Percentiles rank a stretch among this genome's conserved stretches.
These are phyloP conservation scores for Globisporangium megalacanthum DNA, from an alignment of 352 stramenopile genomes.

Conservation along the genomic window DNA sequence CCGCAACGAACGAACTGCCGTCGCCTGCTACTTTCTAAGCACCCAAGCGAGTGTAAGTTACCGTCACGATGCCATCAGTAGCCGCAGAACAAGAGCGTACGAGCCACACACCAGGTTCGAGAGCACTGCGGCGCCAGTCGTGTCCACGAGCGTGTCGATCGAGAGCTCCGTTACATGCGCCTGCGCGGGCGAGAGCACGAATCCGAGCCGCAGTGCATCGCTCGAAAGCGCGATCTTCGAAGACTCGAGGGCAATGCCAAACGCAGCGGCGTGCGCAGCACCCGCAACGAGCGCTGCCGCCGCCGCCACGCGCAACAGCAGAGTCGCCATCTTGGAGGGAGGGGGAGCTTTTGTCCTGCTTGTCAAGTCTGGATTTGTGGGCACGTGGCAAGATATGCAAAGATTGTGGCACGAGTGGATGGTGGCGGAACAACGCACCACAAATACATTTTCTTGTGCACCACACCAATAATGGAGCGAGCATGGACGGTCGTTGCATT, in stretches of 20 bases:
- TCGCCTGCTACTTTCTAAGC: constrained; percentile 54
- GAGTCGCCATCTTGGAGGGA: constrained; percentile 5
- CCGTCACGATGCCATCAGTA: neutral
- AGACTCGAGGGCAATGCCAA: constrained; percentile 38
- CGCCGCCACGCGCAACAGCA: constrained; percentile 15
- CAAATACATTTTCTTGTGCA: too few relatives aligned
- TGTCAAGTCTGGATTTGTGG: neutral
- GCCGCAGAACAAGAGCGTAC: neutral
- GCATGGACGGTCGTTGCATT: too few relatives aligned
- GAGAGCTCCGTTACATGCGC: constrained; percentile 45
- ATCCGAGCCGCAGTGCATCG: constrained; percentile 39
- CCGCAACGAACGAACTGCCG: constrained; percentile 50
- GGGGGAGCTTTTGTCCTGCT: neutral
- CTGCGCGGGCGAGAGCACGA: constrained; percentile 53
- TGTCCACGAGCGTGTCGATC: constrained; percentile 70
- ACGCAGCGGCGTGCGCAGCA: constrained; percentile 20
- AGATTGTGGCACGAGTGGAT: too few relatives aligned
- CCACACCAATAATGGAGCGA: too few relatives aligned
- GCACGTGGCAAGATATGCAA: too few relatives aligned
- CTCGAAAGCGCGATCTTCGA: constrained; percentile 39
- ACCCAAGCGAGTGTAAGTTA: too few relatives aligned
- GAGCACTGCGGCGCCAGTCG: constrained; percentile 42
- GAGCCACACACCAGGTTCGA: constrained; percentile 43
- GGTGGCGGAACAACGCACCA: too few relatives aligned
- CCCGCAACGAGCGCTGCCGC: constrained; percentile 13